phyloP scores from a whole-genome alignment of 192 early-diverging fungal genomes.

The Paraglomus occultum region DNA sequence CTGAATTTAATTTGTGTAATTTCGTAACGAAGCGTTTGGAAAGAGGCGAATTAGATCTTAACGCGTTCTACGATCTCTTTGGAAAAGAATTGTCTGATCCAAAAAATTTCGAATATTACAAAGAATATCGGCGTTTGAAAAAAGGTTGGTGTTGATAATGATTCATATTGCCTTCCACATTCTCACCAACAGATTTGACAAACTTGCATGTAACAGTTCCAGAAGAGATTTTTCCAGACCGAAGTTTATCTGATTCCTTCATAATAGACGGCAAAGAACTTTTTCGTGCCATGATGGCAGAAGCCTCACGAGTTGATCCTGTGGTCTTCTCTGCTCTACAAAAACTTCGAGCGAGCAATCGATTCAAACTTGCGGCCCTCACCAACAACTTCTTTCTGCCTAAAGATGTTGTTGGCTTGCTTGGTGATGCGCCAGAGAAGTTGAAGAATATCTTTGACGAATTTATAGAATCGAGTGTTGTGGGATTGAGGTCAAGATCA shows the following conservation, averaged over 20 bases:
- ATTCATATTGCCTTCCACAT: background rate
- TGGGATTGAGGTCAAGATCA: conserved; percentile 57
- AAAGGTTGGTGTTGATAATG: conserved; percentile 27
- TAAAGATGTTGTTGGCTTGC: conserved; percentile 34
- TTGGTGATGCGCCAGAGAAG: conserved; percentile 35
- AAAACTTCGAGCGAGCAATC: conserved; percentile 39
- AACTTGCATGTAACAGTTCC: background rate
- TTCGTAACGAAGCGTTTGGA: conserved; percentile 39
- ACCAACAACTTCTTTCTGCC: conserved; percentile 78
- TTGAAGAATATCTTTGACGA: conserved; percentile 61
- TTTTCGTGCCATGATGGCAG: conserved; percentile 63
- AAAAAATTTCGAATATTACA: conserved; percentile 47
- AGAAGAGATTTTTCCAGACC: background rate
- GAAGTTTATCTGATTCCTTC: conserved; percentile 24
- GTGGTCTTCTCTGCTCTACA: conserved; percentile 51
- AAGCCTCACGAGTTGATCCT: conserved; percentile 44
- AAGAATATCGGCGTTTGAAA: conserved; percentile 36
- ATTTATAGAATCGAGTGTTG: conserved; percentile 72
- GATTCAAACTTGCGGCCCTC: conserved; percentile 70
- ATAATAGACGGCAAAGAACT: conserved; percentile 58
- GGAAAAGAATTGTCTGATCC: conserved; percentile 58
- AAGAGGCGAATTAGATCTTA: conserved; percentile 58
- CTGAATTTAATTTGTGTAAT: background rate
- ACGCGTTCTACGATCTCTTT: conserved; percentile 57
- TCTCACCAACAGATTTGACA: background rate